Percentiles rank a stretch among this genome's conserved stretches.
Evolutionary conservation across 306 rosid species (phyloP).

Genomic region (Echinosophora koreensis): DNA sequence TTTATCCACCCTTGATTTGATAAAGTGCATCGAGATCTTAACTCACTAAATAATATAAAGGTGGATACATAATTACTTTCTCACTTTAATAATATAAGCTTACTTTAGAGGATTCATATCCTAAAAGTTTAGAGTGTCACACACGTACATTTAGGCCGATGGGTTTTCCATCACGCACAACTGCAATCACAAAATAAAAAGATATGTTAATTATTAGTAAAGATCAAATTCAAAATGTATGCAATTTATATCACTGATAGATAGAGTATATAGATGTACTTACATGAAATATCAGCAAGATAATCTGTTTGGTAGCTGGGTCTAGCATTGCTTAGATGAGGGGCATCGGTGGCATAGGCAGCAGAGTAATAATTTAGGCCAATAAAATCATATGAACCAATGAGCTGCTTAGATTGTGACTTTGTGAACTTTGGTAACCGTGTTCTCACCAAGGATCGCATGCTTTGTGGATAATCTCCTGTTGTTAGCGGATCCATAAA

Average conservation of each 20-base stretch:
- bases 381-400: slow-evolving; percentile 46
- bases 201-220: not conserved
- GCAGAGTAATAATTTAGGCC: slow-evolving; percentile 48
- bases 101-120: not conserved
- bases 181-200: slow-evolving; percentile 32
- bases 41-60: no score
- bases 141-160: slow-evolving; percentile 45
- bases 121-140: no score
- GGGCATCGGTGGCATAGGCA: slow-evolving; percentile 38
- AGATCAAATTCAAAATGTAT: not conserved
- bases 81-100: no score
- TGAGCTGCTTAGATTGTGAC: slow-evolving; percentile 2
- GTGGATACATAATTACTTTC: no score
- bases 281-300: slow-evolving; percentile 28
- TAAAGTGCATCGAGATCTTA: no score
- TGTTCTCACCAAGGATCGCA: slow-evolving; percentile 32
- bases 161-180: slow-evolving; percentile 38
- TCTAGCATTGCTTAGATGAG: not conserved
- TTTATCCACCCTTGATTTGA: no score
- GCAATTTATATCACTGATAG: not conserved
- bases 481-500: slow-evolving; percentile 43
- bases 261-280: not conserved
- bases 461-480: slow-evolving; percentile 40
- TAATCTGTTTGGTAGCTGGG: slow-evolving; percentile 39
- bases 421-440: slow-evolving; percentile 42